Percentiles rank a stretch among this genome's conserved stretches.
Conservation (phyloP, 345 rosid species). For the Camelina neglecta region DNA sequence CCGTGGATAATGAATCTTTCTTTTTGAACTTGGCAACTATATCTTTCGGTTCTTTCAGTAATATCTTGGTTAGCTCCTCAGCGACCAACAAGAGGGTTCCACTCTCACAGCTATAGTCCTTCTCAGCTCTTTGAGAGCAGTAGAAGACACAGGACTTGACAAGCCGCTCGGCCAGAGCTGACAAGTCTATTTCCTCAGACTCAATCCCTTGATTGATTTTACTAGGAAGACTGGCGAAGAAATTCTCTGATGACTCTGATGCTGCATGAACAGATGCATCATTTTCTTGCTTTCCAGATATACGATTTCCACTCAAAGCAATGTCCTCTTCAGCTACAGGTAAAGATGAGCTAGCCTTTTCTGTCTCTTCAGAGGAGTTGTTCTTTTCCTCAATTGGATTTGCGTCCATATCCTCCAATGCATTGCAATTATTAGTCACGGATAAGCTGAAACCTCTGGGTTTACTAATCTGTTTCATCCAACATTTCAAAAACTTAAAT, state of each 20-base stretch:
- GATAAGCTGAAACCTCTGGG: conserved; percentile 45
- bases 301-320: conserved; percentile 52
- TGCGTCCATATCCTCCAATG: conserved; percentile 43
- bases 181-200: conserved; percentile 74
- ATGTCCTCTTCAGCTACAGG: conserved; percentile 67
- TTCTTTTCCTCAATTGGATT: conserved; percentile 46
- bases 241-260: conserved; percentile 61
- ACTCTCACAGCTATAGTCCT: conserved; percentile 45
- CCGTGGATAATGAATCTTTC: conserved; percentile 44
- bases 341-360: conserved; percentile 54
- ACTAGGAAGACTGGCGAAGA: conserved; percentile 59
- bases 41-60: conserved; percentile 79
- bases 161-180: conserved; percentile 78
- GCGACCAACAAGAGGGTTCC: conserved; percentile 49
- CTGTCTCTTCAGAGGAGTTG: conserved; percentile 55
- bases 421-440: conserved; percentile 41
- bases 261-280: conserved; percentile 44
- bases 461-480: conserved; percentile 81
- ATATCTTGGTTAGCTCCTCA: conserved; percentile 58
- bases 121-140: conserved; percentile 61
- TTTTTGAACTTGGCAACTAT: conserved; percentile 54
- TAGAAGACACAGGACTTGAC: conserved; percentile 66
- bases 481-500: conserved; percentile 84
- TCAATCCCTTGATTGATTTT: conserved; percentile 78
- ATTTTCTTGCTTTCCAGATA: conserved; percentile 62